phyloP scores from a whole-genome alignment of 1,284 basidiomycete species.

The Marasmius tenuissimus region DNA sequence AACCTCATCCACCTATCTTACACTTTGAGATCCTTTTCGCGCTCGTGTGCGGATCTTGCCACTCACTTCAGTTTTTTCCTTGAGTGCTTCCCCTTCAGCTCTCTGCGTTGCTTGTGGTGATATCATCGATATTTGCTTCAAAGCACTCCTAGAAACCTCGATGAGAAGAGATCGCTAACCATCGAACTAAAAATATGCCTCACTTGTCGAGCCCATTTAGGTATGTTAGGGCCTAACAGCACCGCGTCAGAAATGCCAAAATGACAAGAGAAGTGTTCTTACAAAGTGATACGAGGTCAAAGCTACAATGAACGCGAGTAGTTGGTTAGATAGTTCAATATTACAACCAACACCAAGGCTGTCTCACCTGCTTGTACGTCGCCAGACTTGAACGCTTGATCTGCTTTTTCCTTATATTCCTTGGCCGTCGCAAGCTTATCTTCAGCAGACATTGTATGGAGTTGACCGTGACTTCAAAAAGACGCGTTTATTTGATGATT shows the following conservation, averaged over 20 bases:
- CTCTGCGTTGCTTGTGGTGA: slow-evolving; percentile 31
- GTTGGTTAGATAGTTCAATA: not conserved
- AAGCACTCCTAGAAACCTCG: slow-evolving; percentile 41
- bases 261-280: slow-evolving; percentile 2
- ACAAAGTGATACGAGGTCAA: slow-evolving; percentile 69
- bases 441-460: slow-evolving; percentile 24
- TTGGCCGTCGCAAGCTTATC: slow-evolving; percentile 61
- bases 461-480: slow-evolving; percentile 5
- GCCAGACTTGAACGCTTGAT: slow-evolving; percentile 71
- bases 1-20: slow-evolving; percentile 62
- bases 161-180: not conserved
- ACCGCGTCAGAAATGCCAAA: slow-evolving; percentile 1
- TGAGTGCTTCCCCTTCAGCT: slow-evolving; percentile 34
- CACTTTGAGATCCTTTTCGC: not conserved
- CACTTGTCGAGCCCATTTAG: slow-evolving; percentile 74
- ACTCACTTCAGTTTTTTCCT: slow-evolving; percentile 54
- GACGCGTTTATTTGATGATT: slow-evolving; percentile 5
- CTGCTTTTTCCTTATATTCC: slow-evolving; percentile 72
- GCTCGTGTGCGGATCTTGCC: not conserved
- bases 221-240: slow-evolving; percentile 60
- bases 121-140: slow-evolving; percentile 41
- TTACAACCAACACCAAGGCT: slow-evolving; percentile 3
- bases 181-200: slow-evolving; percentile 17
- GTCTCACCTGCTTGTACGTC: slow-evolving; percentile 60
- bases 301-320: slow-evolving; percentile 37